These are phyloP conservation scores for Tylopilus plumbeoviolaceoides DNA, from an alignment of 768 basidiomycete genomes.

Conservation along the genomic window DNA sequence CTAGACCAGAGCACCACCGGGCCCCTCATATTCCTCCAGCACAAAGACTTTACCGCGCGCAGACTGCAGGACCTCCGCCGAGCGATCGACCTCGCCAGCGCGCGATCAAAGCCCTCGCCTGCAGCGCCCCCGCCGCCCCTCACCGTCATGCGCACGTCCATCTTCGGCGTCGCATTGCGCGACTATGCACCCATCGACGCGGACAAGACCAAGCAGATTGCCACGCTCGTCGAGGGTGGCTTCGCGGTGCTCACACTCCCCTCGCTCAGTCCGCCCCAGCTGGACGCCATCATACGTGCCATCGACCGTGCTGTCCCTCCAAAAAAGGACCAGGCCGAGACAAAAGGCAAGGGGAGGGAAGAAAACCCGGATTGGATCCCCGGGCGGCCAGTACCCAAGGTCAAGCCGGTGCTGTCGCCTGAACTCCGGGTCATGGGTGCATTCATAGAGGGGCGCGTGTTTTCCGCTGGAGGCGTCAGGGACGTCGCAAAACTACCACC, in stretches of 20 bases:
- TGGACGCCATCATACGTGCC: slow-evolving; percentile 61
- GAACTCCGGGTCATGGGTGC: slow-evolving; percentile 75
- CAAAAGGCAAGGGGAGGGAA: slow-evolving; percentile 45
- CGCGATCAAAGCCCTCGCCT: slow-evolving; percentile 33
- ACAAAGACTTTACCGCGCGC: slow-evolving; percentile 68
- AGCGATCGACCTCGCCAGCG: slow-evolving; percentile 58
- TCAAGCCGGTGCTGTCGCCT: slow-evolving; percentile 52
- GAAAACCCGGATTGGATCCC: slow-evolving; percentile 63
- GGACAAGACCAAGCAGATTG: slow-evolving; percentile 46
- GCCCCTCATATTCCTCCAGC: slow-evolving; percentile 75
- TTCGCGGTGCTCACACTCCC: slow-evolving; percentile 66
- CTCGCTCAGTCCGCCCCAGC: slow-evolving; percentile 66
- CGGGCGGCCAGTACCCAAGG: slow-evolving; percentile 61
- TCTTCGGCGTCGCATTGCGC: slow-evolving; percentile 75
- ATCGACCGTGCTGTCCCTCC: slow-evolving; percentile 65
- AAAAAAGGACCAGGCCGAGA: slow-evolving; percentile 49
- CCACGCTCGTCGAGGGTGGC: slow-evolving; percentile 52
- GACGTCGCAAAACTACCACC: slow-evolving; percentile 73
- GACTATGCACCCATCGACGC: slow-evolving; percentile 51
- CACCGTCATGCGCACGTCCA: slow-evolving; percentile 69
- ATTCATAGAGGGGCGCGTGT: slow-evolving; percentile 70
- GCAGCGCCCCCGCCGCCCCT: slow-evolving; percentile 45
- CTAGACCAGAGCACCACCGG: slow-evolving; percentile 52
- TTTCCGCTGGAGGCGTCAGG: slow-evolving; percentile 55
- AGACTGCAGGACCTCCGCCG: slow-evolving; percentile 65